Evolutionary conservation across 2,329 filamentous ascomycete species (phyloP).

Genomic region (Teratosphaeria nubilosa): DNA sequence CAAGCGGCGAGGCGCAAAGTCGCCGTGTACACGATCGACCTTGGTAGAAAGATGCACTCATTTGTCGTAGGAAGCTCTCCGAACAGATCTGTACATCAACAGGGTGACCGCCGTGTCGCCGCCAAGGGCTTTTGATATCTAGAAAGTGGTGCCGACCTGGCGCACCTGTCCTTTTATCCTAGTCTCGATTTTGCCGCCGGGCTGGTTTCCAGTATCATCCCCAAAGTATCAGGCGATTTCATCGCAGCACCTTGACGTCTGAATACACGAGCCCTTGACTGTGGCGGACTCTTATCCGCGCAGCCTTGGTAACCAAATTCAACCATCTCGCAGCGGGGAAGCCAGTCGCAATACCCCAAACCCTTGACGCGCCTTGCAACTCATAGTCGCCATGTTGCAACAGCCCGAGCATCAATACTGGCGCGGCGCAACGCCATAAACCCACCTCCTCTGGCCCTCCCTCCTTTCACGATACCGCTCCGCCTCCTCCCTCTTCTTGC

Average conservation of each 20-base stretch:
- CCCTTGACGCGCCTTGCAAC: neutral
- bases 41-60: neutral
- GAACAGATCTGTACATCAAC: neutral
- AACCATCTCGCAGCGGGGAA: neutral
- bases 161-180: neutral
- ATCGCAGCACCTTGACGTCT: neutral
- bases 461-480: slow-evolving; percentile 2
- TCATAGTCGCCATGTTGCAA: neutral
- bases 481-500: slow-evolving; percentile 3
- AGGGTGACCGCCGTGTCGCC: neutral
- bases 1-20: neutral
- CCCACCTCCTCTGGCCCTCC: slow-evolving; percentile 3
- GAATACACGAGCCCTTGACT: neutral
- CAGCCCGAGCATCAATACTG: neutral
- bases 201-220: neutral
- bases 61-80: neutral
- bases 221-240: neutral
- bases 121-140: neutral
- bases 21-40: neutral
- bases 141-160: neutral
- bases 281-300: neutral
- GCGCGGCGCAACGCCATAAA: slow-evolving; percentile 3
- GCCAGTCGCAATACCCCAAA: neutral
- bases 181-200: neutral
- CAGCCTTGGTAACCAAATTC: neutral